Evolutionary conservation across 371 early-diverging fungal species (phyloP).

Genomic region (Conidiobolus incongruus): DNA sequence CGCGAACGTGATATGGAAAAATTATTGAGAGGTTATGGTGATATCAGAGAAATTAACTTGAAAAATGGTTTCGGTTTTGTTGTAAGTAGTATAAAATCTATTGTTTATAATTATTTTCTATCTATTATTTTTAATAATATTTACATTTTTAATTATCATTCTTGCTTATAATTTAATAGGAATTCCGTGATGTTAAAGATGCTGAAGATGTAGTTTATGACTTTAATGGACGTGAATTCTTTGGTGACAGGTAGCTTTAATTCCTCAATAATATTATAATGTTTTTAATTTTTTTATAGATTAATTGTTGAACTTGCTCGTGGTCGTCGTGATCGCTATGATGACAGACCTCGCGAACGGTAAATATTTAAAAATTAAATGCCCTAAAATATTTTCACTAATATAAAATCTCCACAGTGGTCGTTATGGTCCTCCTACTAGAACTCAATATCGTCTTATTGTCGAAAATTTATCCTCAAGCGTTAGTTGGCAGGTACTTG

Average conservation of each 20-base stretch:
- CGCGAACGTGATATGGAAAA: slow-evolving; percentile 37
- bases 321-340: slow-evolving; percentile 21
- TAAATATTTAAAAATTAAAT: background rate
- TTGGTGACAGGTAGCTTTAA: slow-evolving; percentile 40
- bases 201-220: slow-evolving; percentile 51
- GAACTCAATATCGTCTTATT: slow-evolving; percentile 29
- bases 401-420: background rate
- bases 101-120: too few species aligned
- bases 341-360: slow-evolving; percentile 9
- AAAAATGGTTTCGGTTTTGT: slow-evolving; percentile 54
- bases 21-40: slow-evolving; percentile 36
- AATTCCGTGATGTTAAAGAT: slow-evolving; percentile 42
- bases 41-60: slow-evolving; percentile 43
- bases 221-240: slow-evolving; percentile 37
- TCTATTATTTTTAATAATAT: background rate
- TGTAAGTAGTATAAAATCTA: too few species aligned
- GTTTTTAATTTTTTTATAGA: slow-evolving; percentile 11
- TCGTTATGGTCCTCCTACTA: slow-evolving; percentile 12
- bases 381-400: background rate
- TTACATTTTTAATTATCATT: background rate
- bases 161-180: slow-evolving; percentile 12
- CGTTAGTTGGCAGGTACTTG: slow-evolving; percentile 52
- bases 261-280: background rate
- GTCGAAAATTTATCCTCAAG: slow-evolving; percentile 43
- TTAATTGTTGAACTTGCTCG: slow-evolving; percentile 52